Evolutionary conservation across 805 yeast genomes (phyloP).

Genomic region (Citeromyces matritensis): DNA sequence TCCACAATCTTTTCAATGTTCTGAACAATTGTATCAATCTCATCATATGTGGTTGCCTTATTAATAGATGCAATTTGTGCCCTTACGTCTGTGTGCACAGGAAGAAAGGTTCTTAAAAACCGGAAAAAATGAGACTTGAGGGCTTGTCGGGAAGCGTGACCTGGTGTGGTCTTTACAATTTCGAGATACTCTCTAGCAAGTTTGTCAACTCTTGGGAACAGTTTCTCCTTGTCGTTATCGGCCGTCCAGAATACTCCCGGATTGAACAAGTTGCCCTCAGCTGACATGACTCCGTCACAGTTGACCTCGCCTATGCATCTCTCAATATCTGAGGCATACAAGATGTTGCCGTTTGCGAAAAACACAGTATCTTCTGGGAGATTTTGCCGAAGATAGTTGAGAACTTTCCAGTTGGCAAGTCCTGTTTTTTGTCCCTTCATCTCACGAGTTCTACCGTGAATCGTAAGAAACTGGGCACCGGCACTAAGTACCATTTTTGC

Average conservation of each 20-base stretch:
- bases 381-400: constrained; percentile 63
- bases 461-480: constrained; percentile 90
- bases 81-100: constrained; percentile 65
- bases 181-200: constrained; percentile 81
- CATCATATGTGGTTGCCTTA: constrained; percentile 27
- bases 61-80: constrained; percentile 42
- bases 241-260: constrained; percentile 77
- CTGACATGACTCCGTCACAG: constrained; percentile 94
- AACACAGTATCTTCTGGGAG: constrained; percentile 71
- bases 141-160: constrained; percentile 64
- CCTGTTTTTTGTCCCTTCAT: constrained; percentile 98
- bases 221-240: constrained; percentile 36
- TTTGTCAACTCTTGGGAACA: constrained; percentile 76
- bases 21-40: constrained; percentile 29
- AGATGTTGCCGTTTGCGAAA: constrained; percentile 88
- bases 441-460: constrained; percentile 92
- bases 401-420: constrained; percentile 80
- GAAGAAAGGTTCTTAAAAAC: constrained; percentile 66
- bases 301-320: constrained; percentile 48
- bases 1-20: constrained; percentile 56
- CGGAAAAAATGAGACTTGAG: constrained; percentile 92
- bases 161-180: constrained; percentile 46
- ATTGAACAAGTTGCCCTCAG: constrained; percentile 87
- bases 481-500: constrained; percentile 83
- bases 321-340: constrained; percentile 72